Conservation (phyloP, 352 stramenopile genomes). For the Pilasporangium apinafurcum region DNA sequence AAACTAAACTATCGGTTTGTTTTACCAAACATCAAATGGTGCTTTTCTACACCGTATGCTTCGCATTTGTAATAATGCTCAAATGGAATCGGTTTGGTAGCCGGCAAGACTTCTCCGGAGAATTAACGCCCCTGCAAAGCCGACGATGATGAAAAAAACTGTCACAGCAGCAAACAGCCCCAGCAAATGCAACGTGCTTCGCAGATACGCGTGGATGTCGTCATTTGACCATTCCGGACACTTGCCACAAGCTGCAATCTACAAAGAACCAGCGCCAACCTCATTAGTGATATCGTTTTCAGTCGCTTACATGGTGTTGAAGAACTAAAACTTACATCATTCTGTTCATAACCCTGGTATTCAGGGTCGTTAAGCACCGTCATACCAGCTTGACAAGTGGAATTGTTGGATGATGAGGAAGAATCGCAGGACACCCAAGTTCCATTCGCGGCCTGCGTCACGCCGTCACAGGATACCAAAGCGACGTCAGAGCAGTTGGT, state of each 20-base stretch:
- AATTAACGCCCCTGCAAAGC: conserved; percentile 58
- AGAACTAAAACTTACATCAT: conserved; percentile 37
- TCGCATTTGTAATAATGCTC: conserved; percentile 2
- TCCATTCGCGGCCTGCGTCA: conserved; percentile 19
- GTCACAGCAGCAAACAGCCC: conserved; percentile 62
- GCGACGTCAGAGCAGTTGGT: conserved; percentile 62
- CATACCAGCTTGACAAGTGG: conserved; percentile 34
- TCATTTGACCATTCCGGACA: conserved; percentile 71
- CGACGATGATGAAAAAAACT: conserved; percentile 73
- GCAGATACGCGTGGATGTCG: conserved; percentile 67
- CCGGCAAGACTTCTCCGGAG: conserved; percentile 64
- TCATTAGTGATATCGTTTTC: conserved; percentile 4
- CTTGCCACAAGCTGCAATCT: conserved; percentile 65
- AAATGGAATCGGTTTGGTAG: conserved; percentile 86
- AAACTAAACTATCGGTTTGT: too few species aligned
- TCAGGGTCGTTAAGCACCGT: conserved; percentile 41
- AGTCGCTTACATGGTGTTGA: not conserved
- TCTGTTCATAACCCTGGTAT: conserved; percentile 52
- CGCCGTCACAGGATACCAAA: conserved; percentile 32
- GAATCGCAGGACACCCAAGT: conserved; percentile 39
- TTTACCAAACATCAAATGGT: too few species aligned
- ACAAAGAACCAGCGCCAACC: conserved; percentile 1
- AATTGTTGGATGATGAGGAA: conserved; percentile 7
- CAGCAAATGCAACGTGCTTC: conserved; percentile 52
- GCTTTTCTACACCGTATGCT: not conserved